Evolutionary conservation across 495 filamentous ascomycete species (phyloP).

Genomic region (Talaromyces proteolyticus): DNA sequence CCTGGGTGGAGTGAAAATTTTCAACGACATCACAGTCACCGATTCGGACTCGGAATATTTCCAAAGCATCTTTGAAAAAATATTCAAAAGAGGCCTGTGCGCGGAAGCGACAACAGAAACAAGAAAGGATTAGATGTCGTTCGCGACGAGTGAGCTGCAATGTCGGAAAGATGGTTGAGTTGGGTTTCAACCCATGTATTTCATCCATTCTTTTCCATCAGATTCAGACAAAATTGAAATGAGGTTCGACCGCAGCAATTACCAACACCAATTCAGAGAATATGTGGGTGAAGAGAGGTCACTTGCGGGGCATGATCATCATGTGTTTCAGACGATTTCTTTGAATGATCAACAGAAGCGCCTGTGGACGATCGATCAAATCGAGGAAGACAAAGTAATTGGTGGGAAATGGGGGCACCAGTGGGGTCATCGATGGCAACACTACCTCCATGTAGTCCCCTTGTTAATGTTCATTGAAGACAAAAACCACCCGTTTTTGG

Average conservation of each 20-base stretch:
- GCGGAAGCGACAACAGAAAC: conserved; percentile 39
- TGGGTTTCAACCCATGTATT: conserved; percentile 77
- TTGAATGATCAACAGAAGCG: conserved; percentile 60
- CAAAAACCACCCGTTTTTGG: conserved; percentile 62
- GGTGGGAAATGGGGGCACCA: conserved; percentile 81
- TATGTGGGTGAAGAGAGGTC: conserved; percentile 29
- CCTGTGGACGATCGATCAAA: conserved; percentile 68
- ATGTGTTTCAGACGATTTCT: conserved; percentile 83
- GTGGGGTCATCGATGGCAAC: conserved; percentile 74
- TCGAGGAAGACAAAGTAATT: conserved; percentile 64
- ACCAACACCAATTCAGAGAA: conserved; percentile 74
- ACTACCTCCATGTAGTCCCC: conserved; percentile 71
- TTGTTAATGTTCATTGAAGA: conserved; percentile 81
- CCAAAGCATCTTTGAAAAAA: conserved; percentile 67
- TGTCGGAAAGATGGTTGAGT: conserved; percentile 29
- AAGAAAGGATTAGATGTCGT: conserved; percentile 44
- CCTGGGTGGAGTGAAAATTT: conserved; percentile 70
- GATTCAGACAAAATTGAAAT: conserved; percentile 73
- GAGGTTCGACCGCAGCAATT: conserved; percentile 82
- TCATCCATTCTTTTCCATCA: conserved; percentile 60
- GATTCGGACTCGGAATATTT: conserved; percentile 75
- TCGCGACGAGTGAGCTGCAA: conserved; percentile 37
- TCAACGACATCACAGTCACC: conserved; percentile 79
- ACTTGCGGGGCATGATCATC: conserved; percentile 43
- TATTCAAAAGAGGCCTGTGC: conserved; percentile 48